Base-by-base conservation (phyloP, 805 yeast species). In the Wickerhamiella australiensis region DNA sequence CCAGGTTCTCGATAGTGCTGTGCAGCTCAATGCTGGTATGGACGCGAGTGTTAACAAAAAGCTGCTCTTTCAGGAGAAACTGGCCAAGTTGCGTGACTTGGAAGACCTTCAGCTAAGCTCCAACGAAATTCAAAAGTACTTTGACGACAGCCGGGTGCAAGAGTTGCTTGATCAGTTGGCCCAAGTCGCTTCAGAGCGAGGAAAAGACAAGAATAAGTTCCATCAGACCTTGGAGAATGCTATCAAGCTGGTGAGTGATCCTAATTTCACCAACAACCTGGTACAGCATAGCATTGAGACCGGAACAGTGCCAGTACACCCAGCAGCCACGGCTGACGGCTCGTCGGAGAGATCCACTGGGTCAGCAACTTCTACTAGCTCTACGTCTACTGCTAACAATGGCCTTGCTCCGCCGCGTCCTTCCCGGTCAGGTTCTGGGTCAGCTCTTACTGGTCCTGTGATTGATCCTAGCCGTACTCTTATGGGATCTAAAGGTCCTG, bases 41-140 rank as follows among this genome's bases (percentile, higher is more conserved):
- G 75, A 79, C 50, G 33, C 33, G 5, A n/a, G 33, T 6, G 13
- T 29, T 5, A 11, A 29, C 18, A 26, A 36, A 6, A 5, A 25
- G 8, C 35, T 20, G n/a, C 40, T 35, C 12, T 22, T 45, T 22
- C 31, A 45, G 25, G 47, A 45, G 33, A 46, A 27, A 31, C 25
- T 37, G 21, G 70, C 77, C 62, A 90, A 56, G 0, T 68, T 85
- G 71, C 81, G 80, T 48, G 71, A 95, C 56, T 70, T 88, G 49
- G 69, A 76, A 27, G 83, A 81, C 54, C 70, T 88, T 47, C 92
- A 85, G 59, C 68, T 68, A 22, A 74, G 76, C 52, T 80, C 82
- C 58, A 74, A 78, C 51, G 83, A 78, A 56, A 74, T 81, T 58
- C 77, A 80, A 49, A 75, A 79, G 50, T 53, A 38, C 43, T 49